Percentiles rank a stretch among this genome's conserved stretches.
Conservation (phyloP, 2,329 filamentous ascomycete species). For the Pleomassaria siparia region DNA sequence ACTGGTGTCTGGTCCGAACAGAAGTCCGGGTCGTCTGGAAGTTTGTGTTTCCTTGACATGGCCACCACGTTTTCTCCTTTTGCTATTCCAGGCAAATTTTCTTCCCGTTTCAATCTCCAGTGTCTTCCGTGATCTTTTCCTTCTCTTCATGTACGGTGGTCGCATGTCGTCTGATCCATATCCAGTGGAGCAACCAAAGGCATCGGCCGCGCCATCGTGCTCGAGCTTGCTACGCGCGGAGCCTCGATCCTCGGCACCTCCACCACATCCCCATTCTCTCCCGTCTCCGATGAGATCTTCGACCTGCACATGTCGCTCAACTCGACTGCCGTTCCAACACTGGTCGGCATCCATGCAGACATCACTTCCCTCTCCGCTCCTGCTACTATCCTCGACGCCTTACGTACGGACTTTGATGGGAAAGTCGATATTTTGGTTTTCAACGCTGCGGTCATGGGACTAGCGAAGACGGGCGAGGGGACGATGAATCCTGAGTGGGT, state of each 20-base stretch:
- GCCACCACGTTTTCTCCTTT: not conserved
- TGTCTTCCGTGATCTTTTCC: too few relatives aligned
- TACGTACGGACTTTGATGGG: conserved; percentile 10
- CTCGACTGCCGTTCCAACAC: conserved; percentile 4
- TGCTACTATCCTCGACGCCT: conserved; percentile 8
- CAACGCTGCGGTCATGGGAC: conserved; percentile 21
- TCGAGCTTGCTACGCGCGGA: conserved; percentile 27
- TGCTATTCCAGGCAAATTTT: too few relatives aligned
- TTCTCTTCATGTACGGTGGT: not conserved
- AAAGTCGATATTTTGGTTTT: conserved; percentile 19
- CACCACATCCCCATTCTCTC: conserved; percentile 16
- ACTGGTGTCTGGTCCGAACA: not conserved
- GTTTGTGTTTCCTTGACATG: not conserved
- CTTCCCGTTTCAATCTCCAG: too few relatives aligned
- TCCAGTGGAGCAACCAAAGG: conserved; percentile 28
- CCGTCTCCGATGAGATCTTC: conserved; percentile 17
- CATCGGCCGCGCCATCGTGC: conserved; percentile 26
- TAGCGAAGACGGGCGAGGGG: conserved; percentile 19
- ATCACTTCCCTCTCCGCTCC: conserved; percentile 10
- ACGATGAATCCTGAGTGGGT: conserved; percentile 12
- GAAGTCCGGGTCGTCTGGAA: not conserved
- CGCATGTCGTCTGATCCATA: not conserved
- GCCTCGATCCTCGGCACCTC: conserved; percentile 27
- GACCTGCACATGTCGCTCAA: conserved; percentile 15
- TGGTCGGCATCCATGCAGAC: conserved; percentile 12